phyloP scores from a whole-genome alignment of 2,329 filamentous ascomycete genomes.

The Aspergillus tamarii region DNA sequence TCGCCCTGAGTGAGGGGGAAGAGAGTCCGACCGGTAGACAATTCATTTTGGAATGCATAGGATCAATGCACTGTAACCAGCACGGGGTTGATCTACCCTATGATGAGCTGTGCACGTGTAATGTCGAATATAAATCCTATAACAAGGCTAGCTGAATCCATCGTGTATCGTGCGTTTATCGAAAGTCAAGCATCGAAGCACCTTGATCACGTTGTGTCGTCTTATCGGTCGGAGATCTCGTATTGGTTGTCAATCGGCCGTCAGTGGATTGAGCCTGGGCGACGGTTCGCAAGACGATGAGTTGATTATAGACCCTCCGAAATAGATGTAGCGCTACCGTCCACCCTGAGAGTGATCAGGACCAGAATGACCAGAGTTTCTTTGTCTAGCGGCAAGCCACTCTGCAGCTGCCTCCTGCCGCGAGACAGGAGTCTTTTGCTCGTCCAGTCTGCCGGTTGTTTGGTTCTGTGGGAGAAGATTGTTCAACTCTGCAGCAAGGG shows the following conservation, averaged over 20 bases:
- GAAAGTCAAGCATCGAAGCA: conserved; percentile 14
- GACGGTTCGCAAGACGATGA: conserved; percentile 2
- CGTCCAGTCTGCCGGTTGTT: conserved; percentile 34
- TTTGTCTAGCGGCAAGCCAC: conserved; percentile 34
- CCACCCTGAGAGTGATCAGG: conserved; percentile 38
- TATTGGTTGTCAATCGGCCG: conserved; percentile 7
- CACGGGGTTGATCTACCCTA: conserved; percentile 1
- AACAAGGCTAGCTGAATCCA: conserved; percentile 13
- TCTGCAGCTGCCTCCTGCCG: conserved; percentile 38
- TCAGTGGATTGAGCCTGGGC: conserved; percentile 4
- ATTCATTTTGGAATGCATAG: conserved; percentile 8
- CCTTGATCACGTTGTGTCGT: conserved; percentile 18
- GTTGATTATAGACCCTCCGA: not conserved
- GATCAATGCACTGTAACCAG: conserved; percentile 7
- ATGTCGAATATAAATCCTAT: conserved; percentile 16
- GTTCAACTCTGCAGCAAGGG: conserved; percentile 49
- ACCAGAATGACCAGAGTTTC: conserved; percentile 35
- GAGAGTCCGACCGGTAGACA: not conserved
- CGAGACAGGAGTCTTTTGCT: conserved; percentile 46
- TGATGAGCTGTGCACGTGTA: conserved; percentile 13
- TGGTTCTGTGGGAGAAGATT: conserved; percentile 41
- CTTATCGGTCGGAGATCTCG: conserved; percentile 14
- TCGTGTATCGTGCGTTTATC: conserved; percentile 15
- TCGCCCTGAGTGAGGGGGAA: not conserved
- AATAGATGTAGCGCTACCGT: conserved; percentile 27